Percentiles rank a stretch among this genome's conserved stretches.
Evolutionary conservation across 2,329 filamentous ascomycete species (phyloP).

Genomic region (Fusarium guadeloupense): DNA sequence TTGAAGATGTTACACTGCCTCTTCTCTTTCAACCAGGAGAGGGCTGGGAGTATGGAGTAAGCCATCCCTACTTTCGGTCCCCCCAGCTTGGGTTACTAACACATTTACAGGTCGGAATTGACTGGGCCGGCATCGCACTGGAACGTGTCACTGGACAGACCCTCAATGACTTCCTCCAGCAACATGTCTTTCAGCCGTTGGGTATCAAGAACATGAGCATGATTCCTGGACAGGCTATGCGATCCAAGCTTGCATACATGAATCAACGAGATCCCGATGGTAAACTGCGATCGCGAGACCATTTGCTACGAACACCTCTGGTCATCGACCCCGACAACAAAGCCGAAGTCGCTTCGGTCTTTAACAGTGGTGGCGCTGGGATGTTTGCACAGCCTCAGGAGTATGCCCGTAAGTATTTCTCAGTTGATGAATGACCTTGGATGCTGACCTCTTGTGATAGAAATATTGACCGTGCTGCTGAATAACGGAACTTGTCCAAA

Average conservation of each 20-base stretch:
- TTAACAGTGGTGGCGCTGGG: constrained; percentile 70
- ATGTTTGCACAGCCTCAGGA: constrained; percentile 68
- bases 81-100: background rate
- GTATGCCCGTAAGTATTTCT: constrained; percentile 60
- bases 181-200: constrained; percentile 59
- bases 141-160: constrained; percentile 55
- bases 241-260: constrained; percentile 64
- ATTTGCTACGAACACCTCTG: constrained; percentile 57
- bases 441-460: constrained; percentile 43
- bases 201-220: constrained; percentile 62
- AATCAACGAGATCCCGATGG: constrained; percentile 60
- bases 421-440: background rate
- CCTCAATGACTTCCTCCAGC: constrained; percentile 60
- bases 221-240: constrained; percentile 65
- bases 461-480: constrained; percentile 68
- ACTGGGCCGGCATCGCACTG: constrained; percentile 63
- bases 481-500: constrained; percentile 70
- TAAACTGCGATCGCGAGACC: constrained; percentile 54
- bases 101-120: constrained; percentile 55
- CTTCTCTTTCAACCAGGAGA: constrained; percentile 71
- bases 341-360: constrained; percentile 54
- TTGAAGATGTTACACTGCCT: constrained; percentile 58
- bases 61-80: constrained; percentile 27
- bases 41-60: constrained; percentile 68
- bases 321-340: constrained; percentile 51